phyloP scores from a whole-genome alignment of 2,329 filamentous ascomycete species.

The Cordyceps militaris region DNA sequence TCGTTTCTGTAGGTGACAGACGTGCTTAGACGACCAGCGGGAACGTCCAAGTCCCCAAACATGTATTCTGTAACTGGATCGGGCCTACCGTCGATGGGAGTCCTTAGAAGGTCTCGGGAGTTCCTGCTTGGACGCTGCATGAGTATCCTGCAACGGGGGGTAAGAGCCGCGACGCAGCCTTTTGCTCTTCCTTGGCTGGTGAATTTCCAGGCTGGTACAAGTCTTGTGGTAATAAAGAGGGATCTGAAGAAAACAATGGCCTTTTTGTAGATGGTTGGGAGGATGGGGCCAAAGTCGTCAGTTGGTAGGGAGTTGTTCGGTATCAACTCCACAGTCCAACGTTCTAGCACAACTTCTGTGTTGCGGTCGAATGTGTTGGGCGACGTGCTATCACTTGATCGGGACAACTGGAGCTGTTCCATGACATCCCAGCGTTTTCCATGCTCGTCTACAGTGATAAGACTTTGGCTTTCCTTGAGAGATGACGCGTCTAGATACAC shows the following conservation, averaged over 20 bases:
- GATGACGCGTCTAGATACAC: conserved; percentile 76
- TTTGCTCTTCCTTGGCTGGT: conserved; percentile 66
- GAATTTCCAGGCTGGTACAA: conserved; percentile 83
- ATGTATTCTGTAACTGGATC: conserved; percentile 61
- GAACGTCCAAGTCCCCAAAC: conserved; percentile 80
- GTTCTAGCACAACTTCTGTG: conserved; percentile 77
- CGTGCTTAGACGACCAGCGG: conserved; percentile 75
- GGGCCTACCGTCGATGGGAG: conserved; percentile 30
- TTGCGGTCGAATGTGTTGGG: conserved; percentile 37
- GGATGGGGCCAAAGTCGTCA: conserved; percentile 52
- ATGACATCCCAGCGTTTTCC: conserved; percentile 90
- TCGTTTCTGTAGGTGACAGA: conserved; percentile 80
- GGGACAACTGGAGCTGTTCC: conserved; percentile 66
- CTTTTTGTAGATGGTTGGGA: conserved; percentile 95
- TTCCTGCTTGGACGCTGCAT: conserved; percentile 50
- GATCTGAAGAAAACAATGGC: conserved; percentile 91
- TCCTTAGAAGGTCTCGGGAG: conserved; percentile 57
- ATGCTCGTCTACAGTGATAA: conserved; percentile 81
- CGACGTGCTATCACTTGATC: conserved; percentile 41
- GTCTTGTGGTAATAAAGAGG: conserved; percentile 72
- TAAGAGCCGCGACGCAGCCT: conserved; percentile 58
- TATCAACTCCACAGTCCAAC: conserved; percentile 83
- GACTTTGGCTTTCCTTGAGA: conserved; percentile 74
- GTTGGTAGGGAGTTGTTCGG: conserved; percentile 37
- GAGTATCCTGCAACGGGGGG: conserved; percentile 73